Base-by-base conservation (phyloP, 2,329 filamentous ascomycete genomes). In the Emericellopsis atlantica region DNA sequence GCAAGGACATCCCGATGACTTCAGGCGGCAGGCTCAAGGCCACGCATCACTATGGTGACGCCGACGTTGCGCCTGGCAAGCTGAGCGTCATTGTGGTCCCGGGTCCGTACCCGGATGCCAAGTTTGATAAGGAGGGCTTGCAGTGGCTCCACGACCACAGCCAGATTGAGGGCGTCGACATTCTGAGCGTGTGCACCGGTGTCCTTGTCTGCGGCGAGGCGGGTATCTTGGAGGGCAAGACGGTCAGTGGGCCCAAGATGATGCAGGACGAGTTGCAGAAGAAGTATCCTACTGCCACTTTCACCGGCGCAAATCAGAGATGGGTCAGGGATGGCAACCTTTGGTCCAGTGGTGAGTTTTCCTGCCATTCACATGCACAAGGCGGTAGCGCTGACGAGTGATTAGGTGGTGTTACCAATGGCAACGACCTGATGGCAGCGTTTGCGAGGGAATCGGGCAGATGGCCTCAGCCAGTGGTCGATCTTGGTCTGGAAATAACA, bases 291-390 rank as follows among this genome's bases (percentile, higher is more conserved):
- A 54, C 53, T 1, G 54, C 63, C 16, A 56, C 58, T 41, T 59
- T 70, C 43, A 58, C 66, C 9, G 71, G 70, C 3, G 56, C 69
- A 3, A 59, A 60, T 52, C 51, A 67, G 39, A 56, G 72, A 32
- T 76, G 71, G 71, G 55, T 64, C 32, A 59, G 62, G 42, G 70
- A 75, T 45, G 70, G 69, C 9, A 73, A 69, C 47, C 52, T 76
- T 33, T 76, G 72, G 72, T 67, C 64, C 22, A 68, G 69, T 47
- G 71, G 70, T 70, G 51, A 21, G 18, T 21, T 42, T 65, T 61
- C 18, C 26, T 9, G 26, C 3, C 26, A 29, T 9, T 9, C 9
- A 29, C 9, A 7, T 9, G 26, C n/a, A n/a, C n/a, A 29, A 12
- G 26, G 6, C 26, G n/a, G 33, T 9, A 3, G 12, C 12, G 26